These are phyloP conservation scores for Gomphus bonarii DNA, from an alignment of 1,284 basidiomycete species.

Conservation along the genomic window DNA sequence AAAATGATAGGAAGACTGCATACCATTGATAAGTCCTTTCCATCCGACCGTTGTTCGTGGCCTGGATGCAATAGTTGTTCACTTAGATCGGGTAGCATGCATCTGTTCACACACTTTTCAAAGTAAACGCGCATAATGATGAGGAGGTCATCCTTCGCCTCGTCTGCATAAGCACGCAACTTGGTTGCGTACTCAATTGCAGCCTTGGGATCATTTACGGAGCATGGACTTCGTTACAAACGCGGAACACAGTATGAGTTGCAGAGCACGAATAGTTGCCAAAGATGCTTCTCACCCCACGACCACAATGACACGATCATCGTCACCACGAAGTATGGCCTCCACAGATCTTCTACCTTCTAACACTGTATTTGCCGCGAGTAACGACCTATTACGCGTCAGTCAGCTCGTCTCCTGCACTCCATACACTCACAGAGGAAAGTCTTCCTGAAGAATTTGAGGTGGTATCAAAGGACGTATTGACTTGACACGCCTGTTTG, in stretches of 20 bases:
- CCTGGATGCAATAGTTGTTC: slow-evolving; percentile 16
- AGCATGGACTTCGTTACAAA: slow-evolving; percentile 63
- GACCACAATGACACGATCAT: slow-evolving; percentile 84
- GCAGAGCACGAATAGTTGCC: no score
- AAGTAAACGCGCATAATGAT: slow-evolving; percentile 98
- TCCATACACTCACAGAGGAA: slow-evolving; percentile 48
- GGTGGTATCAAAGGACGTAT: slow-evolving; percentile 86
- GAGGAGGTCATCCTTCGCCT: slow-evolving; percentile 76
- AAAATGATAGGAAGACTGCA: background rate
- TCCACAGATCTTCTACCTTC: slow-evolving; percentile 77
- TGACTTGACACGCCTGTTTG: slow-evolving; percentile 79
- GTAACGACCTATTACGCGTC: slow-evolving; percentile 40
- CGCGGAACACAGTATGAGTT: background rate
- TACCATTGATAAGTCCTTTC: slow-evolving; percentile 94
- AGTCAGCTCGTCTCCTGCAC: background rate
- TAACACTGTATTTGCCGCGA: slow-evolving; percentile 73
- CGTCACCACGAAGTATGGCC: slow-evolving; percentile 70
- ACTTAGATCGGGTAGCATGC: background rate
- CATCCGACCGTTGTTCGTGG: slow-evolving; percentile 95
- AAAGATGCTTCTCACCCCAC: slow-evolving; percentile 45
- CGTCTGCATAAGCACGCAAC: slow-evolving; percentile 73
- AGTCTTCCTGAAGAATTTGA: slow-evolving; percentile 85
- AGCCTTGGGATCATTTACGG: slow-evolving; percentile 80
- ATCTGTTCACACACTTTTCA: slow-evolving; percentile 48
- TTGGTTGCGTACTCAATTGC: slow-evolving; percentile 78